phyloP scores from a whole-genome alignment of 768 basidiomycete genomes.

The Psilocybe azurescens region DNA sequence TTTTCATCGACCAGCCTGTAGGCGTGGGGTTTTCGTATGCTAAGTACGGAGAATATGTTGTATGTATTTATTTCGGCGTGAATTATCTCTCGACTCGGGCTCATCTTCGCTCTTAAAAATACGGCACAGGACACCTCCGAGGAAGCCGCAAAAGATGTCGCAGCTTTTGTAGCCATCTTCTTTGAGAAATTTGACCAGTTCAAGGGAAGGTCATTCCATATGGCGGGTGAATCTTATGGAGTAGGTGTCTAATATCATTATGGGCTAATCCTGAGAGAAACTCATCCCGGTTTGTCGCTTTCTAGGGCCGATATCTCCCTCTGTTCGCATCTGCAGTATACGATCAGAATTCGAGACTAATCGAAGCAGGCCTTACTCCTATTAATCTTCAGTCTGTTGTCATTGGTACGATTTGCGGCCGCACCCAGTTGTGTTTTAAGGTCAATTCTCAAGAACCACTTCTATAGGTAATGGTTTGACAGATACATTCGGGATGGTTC shows the following conservation, averaged over 20 bases:
- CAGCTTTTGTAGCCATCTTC: conserved; percentile 73
- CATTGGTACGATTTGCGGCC: conserved; percentile 54
- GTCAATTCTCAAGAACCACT: background rate
- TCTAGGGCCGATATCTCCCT: conserved; percentile 71
- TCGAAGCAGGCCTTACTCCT: conserved; percentile 55
- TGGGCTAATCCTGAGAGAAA: background rate
- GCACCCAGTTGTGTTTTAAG: background rate
- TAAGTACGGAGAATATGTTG: conserved; percentile 66
- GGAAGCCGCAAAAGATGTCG: conserved; percentile 73
- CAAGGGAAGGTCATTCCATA: conserved; percentile 68
- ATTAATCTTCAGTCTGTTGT: conserved; percentile 76
- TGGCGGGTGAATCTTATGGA: conserved; percentile 80
- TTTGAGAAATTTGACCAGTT: conserved; percentile 77
- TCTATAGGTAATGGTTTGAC: conserved; percentile 64
- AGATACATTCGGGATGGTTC: conserved; percentile 52
- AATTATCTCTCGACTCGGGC: too few species aligned
- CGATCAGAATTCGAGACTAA: conserved; percentile 67
- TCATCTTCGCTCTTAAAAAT: too few species aligned
- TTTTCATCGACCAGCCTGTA: conserved; percentile 68
- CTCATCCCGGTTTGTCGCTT: background rate
- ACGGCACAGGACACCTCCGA: conserved; percentile 58
- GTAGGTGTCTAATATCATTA: conserved; percentile 40
- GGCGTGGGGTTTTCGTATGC: conserved; percentile 70
- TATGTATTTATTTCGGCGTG: conserved; percentile 29
- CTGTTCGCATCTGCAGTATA: conserved; percentile 79